A percentile compares a stretch with the other conserved stretches of the same genome.
These are phyloP conservation scores for Chytridiales sp. DNA, from an alignment of 371 early-diverging fungal species.

Conservation along the genomic window DNA sequence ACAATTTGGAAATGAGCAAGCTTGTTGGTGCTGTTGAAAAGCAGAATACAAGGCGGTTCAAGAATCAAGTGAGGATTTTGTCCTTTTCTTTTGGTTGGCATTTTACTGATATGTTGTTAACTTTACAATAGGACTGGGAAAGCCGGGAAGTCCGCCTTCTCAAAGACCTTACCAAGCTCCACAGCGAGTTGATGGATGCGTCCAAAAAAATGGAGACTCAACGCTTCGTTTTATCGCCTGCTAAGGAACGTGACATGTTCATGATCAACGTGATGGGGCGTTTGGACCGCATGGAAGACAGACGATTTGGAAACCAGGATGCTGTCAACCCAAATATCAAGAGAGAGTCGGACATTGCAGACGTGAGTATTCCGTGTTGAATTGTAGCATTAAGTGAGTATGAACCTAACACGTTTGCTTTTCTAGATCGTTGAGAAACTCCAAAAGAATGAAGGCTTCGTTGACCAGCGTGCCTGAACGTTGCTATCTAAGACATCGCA, in stretches of 20 bases:
- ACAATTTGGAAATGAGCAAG: constrained; percentile 30
- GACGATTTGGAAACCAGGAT: constrained; percentile 30
- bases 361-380: not conserved
- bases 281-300: constrained; percentile 18
- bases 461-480: too few species aligned
- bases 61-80: constrained; percentile 31
- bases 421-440: too few species aligned
- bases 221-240: constrained; percentile 27
- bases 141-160: constrained; percentile 25
- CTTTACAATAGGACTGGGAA: constrained; percentile 18
- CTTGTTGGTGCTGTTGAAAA: constrained; percentile 25
- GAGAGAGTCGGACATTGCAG: constrained; percentile 22
- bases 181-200: constrained; percentile 6
- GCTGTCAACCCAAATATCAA: constrained; percentile 25
- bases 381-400: not conserved
- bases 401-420: too few species aligned
- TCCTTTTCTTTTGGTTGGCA: not conserved
- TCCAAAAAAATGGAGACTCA: constrained; percentile 22
- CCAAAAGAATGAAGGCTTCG: too few species aligned
- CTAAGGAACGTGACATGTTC: constrained; percentile 33
- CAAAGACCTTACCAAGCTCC: constrained; percentile 24
- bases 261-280: constrained; percentile 19
- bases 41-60: constrained; percentile 25
- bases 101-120: not conserved
- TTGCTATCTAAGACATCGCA: too few species aligned